These are phyloP conservation scores for Pseudogymnoascus sp. DNA, from an alignment of 2,329 filamentous ascomycete species.

Conservation along the genomic window DNA sequence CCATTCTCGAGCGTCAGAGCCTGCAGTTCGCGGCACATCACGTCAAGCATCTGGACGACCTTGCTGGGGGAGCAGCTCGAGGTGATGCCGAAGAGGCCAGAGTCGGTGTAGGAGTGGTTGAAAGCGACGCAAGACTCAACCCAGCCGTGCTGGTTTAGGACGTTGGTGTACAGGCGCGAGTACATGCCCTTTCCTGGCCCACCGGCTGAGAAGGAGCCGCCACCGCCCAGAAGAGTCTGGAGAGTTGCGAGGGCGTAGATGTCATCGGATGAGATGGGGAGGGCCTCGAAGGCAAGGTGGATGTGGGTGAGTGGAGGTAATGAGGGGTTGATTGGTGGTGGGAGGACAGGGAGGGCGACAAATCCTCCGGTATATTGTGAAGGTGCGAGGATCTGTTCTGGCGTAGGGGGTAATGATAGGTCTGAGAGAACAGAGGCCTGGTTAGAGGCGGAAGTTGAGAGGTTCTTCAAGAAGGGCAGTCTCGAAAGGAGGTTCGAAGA, in stretches of 20 bases:
- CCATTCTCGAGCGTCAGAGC: conserved; percentile 69
- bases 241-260: conserved; percentile 95
- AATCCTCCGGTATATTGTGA: conserved; percentile 92
- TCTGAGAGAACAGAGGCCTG: conserved; percentile 48
- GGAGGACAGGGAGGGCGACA: conserved; percentile 72
- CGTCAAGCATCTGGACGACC: conserved; percentile 78
- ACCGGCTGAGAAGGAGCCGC: conserved; percentile 92
- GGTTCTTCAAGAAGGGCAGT: conserved; percentile 82
- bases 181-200: conserved; percentile 99
- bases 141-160: conserved; percentile 96
- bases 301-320: conserved; percentile 82
- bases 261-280: conserved; percentile 81
- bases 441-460: conserved; percentile 64
- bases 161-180: conserved; percentile 92
- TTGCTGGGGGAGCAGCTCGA: conserved; percentile 74
- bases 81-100: conserved; percentile 88
- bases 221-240: conserved; percentile 90
- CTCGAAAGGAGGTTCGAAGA: conserved; percentile 67
- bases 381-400: conserved; percentile 51
- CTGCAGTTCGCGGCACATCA: conserved; percentile 86
- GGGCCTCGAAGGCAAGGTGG: conserved; percentile 89
- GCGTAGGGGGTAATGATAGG: conserved; percentile 36
- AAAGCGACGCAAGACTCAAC: conserved; percentile 93
- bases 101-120: conserved; percentile 96
- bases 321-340: conserved; percentile 68